Conservation (phyloP, 192 early-diverging fungal species). For the Mortierella antarctica region DNA sequence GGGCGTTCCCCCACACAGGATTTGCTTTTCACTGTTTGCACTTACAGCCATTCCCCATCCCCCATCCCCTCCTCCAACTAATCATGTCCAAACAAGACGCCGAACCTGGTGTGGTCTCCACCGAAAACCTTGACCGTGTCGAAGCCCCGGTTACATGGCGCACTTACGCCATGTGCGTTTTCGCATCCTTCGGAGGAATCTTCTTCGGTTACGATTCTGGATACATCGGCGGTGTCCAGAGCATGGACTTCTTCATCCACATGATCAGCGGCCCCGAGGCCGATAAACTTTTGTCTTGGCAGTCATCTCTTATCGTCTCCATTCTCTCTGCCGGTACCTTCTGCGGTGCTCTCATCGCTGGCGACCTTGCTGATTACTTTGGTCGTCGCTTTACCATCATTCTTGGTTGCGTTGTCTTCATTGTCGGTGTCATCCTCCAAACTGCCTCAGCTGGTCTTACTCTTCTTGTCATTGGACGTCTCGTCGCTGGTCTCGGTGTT, state of each 20-base stretch:
- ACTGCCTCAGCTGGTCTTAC: conserved; percentile 66
- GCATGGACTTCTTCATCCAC: conserved; percentile 68
- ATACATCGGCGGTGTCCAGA: conserved; percentile 74
- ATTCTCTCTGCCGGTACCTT: conserved; percentile 78
- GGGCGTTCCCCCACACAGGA: neutral
- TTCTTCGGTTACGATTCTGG: conserved; percentile 85
- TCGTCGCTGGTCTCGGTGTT: conserved; percentile 83
- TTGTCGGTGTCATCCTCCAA: conserved; percentile 80
- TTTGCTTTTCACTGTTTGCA: conserved; percentile 18
- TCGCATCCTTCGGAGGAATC: conserved; percentile 72
- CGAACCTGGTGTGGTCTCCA: conserved; percentile 40
- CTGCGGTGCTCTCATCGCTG: conserved; percentile 73
- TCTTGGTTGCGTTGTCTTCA: conserved; percentile 70
- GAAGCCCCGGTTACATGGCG: conserved; percentile 57
- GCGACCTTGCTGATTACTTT: conserved; percentile 62
- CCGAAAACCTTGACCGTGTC: conserved; percentile 43
- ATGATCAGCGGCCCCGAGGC: conserved; percentile 62
- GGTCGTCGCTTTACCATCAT: conserved; percentile 79
- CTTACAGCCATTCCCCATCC: conserved; percentile 18
- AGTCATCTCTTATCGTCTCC: conserved; percentile 62
- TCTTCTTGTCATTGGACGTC: conserved; percentile 81
- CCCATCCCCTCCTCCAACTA: neutral
- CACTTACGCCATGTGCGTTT: conserved; percentile 45
- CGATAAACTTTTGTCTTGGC: conserved; percentile 38
- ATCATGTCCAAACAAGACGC: conserved; percentile 50